These are phyloP conservation scores for Zygotorulaspora mrakii DNA, from an alignment of 1,139 yeast genomes.

Conservation along the genomic window DNA sequence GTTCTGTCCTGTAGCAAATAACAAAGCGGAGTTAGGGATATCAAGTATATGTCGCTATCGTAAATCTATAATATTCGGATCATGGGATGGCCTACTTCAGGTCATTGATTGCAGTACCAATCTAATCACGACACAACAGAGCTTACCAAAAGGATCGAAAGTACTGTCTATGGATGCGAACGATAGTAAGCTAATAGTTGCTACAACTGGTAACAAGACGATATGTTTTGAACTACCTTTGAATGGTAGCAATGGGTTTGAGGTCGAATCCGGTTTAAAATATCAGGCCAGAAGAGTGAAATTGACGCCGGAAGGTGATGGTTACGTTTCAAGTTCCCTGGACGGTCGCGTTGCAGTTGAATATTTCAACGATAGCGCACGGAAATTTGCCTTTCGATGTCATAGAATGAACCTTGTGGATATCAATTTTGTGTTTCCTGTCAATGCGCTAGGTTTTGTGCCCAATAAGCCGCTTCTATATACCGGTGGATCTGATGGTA, in stretches of 20 bases:
- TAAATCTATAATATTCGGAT: slow-evolving; percentile 24
- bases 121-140: slow-evolving; percentile 9
- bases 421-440: slow-evolving; percentile 69
- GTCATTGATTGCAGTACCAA: slow-evolving; percentile 22
- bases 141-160: slow-evolving; percentile 38
- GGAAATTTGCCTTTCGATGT: slow-evolving; percentile 79
- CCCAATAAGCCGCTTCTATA: slow-evolving; percentile 48
- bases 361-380: slow-evolving; percentile 53
- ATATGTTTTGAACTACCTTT: slow-evolving; percentile 60
- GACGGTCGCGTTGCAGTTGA: slow-evolving; percentile 89
- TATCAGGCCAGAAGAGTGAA: slow-evolving; percentile 63
- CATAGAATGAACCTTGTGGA: slow-evolving; percentile 53
- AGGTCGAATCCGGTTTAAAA: slow-evolving; percentile 69
- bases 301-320: slow-evolving; percentile 56
- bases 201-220: slow-evolving; percentile 43
- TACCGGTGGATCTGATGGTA: slow-evolving; percentile 79
- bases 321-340: slow-evolving; percentile 75
- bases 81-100: slow-evolving; percentile 35
- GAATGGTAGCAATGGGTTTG: slow-evolving; percentile 46
- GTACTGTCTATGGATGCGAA: slow-evolving; percentile 63
- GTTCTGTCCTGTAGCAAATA: slow-evolving; percentile 16
- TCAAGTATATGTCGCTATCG: slow-evolving; percentile 18
- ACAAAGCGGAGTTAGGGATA: slow-evolving; percentile 20
- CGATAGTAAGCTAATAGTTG: slow-evolving; percentile 49
- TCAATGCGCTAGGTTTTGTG: slow-evolving; percentile 62